phyloP scores from a whole-genome alignment of 768 basidiomycete species.

The Termitomyces sp. region DNA sequence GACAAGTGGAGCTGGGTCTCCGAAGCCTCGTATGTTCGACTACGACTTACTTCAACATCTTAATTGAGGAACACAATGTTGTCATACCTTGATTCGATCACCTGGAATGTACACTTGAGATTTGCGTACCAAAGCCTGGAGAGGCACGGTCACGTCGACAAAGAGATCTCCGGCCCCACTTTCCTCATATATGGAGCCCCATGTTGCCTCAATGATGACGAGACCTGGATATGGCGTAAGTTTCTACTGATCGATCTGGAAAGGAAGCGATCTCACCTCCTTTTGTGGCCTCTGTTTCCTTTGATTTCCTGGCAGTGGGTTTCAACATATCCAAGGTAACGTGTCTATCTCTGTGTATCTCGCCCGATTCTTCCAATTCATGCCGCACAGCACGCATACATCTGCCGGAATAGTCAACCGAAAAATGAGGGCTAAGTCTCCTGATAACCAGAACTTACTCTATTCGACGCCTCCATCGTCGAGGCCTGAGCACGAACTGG shows the following conservation, averaged over 20 bases:
- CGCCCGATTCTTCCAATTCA: conserved; percentile 63
- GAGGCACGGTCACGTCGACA: conserved; percentile 75
- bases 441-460: conserved; percentile 37
- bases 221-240: conserved; percentile 49
- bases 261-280: conserved; percentile 49
- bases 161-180: conserved; percentile 53
- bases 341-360: conserved; percentile 60
- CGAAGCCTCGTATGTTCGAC: conserved; percentile 84
- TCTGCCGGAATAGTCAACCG: conserved; percentile 33
- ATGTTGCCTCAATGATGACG: conserved; percentile 72
- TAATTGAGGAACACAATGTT: not conserved
- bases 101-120: conserved; percentile 79
- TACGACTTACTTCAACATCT: conserved; percentile 27
- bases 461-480: conserved; percentile 49
- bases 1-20: conserved; percentile 76
- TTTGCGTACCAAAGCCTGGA: conserved; percentile 79
- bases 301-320: conserved; percentile 65
- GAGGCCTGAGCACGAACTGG: conserved; percentile 56
- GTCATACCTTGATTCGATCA: conserved; percentile 68
- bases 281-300: conserved; percentile 59
- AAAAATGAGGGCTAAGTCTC: conserved; percentile 1
- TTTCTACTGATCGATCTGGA: not conserved
- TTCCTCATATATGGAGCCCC: conserved; percentile 56
- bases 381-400: conserved; percentile 66
- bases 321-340: conserved; percentile 62